These are phyloP conservation scores for Corymbia calophylla DNA, from an alignment of 441 rosid genomes.

Conservation along the genomic window DNA sequence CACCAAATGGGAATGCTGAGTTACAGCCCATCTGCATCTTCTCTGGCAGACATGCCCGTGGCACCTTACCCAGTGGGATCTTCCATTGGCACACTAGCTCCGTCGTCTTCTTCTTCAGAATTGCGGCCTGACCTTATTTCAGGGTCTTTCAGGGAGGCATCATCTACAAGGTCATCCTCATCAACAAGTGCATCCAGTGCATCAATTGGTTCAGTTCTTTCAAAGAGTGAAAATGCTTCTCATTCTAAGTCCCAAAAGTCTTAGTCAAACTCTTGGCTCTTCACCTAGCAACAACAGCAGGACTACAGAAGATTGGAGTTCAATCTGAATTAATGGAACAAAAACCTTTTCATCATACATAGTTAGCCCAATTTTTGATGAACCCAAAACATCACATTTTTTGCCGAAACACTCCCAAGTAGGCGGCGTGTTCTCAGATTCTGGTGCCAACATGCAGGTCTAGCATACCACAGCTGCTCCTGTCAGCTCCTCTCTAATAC, in stretches of 20 bases:
- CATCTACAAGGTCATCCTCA: slow-evolving; percentile 38
- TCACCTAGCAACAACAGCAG: slow-evolving; percentile 30
- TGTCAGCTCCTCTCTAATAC: slow-evolving; percentile 34
- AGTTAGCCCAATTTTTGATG: slow-evolving; percentile 35
- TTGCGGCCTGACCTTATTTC: slow-evolving; percentile 49
- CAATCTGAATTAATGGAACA: slow-evolving; percentile 29
- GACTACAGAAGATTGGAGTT: slow-evolving; percentile 22
- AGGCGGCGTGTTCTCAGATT: slow-evolving; percentile 24
- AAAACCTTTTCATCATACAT: slow-evolving; percentile 15
- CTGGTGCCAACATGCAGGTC: slow-evolving; percentile 34
- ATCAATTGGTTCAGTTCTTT: slow-evolving; percentile 37
- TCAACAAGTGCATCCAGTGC: slow-evolving; percentile 32
- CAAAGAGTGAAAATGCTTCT: slow-evolving; percentile 29
- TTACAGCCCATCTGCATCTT: slow-evolving; percentile 95
- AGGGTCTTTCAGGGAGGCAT: slow-evolving; percentile 37
- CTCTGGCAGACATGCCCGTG: slow-evolving; percentile 88
- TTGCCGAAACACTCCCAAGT: slow-evolving; percentile 20
- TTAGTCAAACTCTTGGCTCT: slow-evolving; percentile 38
- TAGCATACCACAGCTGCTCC: slow-evolving; percentile 24
- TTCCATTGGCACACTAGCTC: slow-evolving; percentile 68
- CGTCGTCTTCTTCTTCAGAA: slow-evolving; percentile 70
- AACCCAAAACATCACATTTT: slow-evolving; percentile 26
- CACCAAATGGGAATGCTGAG: slow-evolving; percentile 66
- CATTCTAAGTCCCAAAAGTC: slow-evolving; percentile 36
- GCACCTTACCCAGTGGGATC: slow-evolving; percentile 83